Base-by-base conservation (phyloP, 768 basidiomycete species). In the Leccinum fibrillosum region DNA sequence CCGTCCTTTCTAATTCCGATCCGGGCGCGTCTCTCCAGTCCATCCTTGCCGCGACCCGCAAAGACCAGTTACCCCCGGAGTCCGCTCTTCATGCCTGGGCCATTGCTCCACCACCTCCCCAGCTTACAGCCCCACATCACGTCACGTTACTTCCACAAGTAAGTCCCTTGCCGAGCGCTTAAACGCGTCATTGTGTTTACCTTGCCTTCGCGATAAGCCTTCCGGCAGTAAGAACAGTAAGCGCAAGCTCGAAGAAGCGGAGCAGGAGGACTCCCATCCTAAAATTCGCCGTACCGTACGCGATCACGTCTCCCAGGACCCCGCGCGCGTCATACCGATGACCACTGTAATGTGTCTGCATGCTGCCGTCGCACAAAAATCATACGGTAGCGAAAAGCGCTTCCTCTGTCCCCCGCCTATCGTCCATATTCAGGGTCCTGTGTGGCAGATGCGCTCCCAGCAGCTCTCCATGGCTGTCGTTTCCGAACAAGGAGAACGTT, bases 281-380 rank as follows among this genome's bases (percentile, higher is more conserved):
- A 92, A 92, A 79, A 92, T 92, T 69, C 83, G 90, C 57, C 87
- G 90, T 66, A 89, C 90, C 63, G 88, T 91, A 51, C 87, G 87
- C 72, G 88, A 91, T 73, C 89, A 90, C 70, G 83, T 90, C 62
- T 83, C 84, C 34, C 86, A 88, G 67, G 88, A 91, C 65, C 85
- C 86, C 9, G 71, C 83, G 51, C 87, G 86, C 62, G 83, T 88
- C 64, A 82, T 90, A 76, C 88, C 89, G 59, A 92, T 94, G 92
- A 93, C 92, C 37, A 93, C 91, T 39, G 90, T 94, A 32, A 84
- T 92, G 60, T 93, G 90, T 64, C 80, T 94, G 54, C 94, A 96
- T 68, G 92, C 94, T 25, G 92, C 91, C 32, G 92, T 94, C 52
- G 94, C 92, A 2, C 94, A 97, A 77, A 97, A 97, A 76, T 94